Base-by-base conservation (phyloP, 352 stramenopile species). In the Albugo candida region DNA sequence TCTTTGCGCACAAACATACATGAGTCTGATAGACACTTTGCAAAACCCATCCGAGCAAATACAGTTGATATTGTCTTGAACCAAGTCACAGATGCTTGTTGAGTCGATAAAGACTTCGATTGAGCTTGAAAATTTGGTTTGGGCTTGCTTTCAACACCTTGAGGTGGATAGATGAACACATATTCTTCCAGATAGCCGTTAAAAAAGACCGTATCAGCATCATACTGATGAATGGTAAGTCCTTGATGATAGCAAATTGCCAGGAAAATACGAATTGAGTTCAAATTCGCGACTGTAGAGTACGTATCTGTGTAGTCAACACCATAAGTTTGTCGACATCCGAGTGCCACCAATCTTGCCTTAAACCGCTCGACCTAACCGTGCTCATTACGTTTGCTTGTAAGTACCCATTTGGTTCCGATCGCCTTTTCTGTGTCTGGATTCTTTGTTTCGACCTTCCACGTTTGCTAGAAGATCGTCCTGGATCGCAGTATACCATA, bases 41-140 rank as follows among this genome's bases (percentile, higher is more conserved):
- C 1, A 12, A 56, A 66, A 0, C 37, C 52, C 13, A 50, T 54
- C 27, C 24, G 20, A 17, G 53, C 2, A 18, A 65, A 55, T 0
- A 55, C 42, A 5, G 1, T 0, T 34, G 56, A 43, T 17, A 65
- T 57, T 0, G 40, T 63, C 38, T 55, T 56, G 24, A 61, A 48
- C 55, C 52, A 67, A 17, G 53, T 54, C 5, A 17, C n/a, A 12
- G 48, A 48, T 1, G 47, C 55, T 18, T 63, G 41, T 56, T 54
- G 3, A 57, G 27, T 0, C 51, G 53, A 34, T 60, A 62, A n/a
- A 60, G 49, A 1, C 52, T 45, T 48, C 58, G 56, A 24, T 52
- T 19, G 5, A 56, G 12, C 21, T 37, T 13, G 36, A 44, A 57
- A 17, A 58, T 34, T 17, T 48, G 21, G 27, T 53, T 48, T 13